Base-by-base conservation (phyloP, 2,329 filamentous ascomycete species). In the Hypoxylon sp. region DNA sequence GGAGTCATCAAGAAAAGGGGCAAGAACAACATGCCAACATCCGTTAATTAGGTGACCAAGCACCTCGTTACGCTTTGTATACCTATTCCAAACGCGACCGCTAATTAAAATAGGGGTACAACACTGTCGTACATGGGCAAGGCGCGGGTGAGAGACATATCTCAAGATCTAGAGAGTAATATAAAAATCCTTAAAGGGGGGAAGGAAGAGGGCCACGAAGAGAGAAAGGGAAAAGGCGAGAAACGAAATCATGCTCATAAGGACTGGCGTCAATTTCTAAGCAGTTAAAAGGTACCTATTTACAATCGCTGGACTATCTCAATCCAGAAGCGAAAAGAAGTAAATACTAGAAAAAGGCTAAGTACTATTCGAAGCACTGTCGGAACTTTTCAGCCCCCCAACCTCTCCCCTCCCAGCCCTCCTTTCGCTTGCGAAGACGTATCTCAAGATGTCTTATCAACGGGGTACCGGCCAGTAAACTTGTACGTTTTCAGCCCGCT, bases 401-500 rank as follows among this genome's bases (percentile, higher is more conserved):
- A 16, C 22, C 12, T n/a, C 16, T 20, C 16, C 14, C 8, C 6
- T 20, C 11, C n/a, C n/a, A n/a, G n/a, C 18, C 20, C 36, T 20
- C n/a, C 28, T 11, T 9, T 33, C 44, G 2, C 9, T 3, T 28
- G 12, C 20, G 14, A 7, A 2, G 6, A 26, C 20, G 24, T 4
- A 38, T 26, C 1, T 52, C 26, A 53, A n/a, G 36, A 22, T 18
- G 33, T 49, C 42, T 78, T 64, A 70, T 91, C 89, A 67, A 87
- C 49, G 0, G 87, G 80, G 72, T 90, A 92, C 2, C 89, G 82
- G 65, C 87, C 83, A 32, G 89, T 80, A 72, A 91, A 92, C 79
- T 87, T 90, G 69, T 90, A 93, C 2, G 79, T 85, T 61, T 80
- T 82, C 70, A 93, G 78, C 0, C 89, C 90, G 2, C 85, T 81